These are phyloP conservation scores for Sclerotinia minor DNA, from an alignment of 2,329 filamentous ascomycete genomes.

Conservation along the genomic window DNA sequence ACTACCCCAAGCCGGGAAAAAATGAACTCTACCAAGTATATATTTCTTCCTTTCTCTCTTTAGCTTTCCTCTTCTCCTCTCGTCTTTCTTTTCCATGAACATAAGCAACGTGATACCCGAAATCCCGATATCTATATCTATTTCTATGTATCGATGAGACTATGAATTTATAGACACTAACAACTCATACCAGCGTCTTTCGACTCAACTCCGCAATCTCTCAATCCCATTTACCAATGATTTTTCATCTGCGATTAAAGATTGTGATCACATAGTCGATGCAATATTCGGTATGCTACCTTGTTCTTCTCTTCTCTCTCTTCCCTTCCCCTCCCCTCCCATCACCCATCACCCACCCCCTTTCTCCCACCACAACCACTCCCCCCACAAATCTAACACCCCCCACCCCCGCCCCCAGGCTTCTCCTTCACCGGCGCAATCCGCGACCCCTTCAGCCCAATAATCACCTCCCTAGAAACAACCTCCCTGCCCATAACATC, in stretches of 20 bases:
- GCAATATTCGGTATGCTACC: slow-evolving; percentile 79
- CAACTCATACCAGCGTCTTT: slow-evolving; percentile 61
- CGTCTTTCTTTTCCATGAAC: not conserved
- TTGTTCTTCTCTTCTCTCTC: slow-evolving; percentile 19
- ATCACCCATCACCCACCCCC: slow-evolving; percentile 19
- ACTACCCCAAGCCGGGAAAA: slow-evolving; percentile 90
- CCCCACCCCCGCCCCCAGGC: slow-evolving; percentile 48
- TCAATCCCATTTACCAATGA: slow-evolving; percentile 81
- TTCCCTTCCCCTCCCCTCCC: not conserved
- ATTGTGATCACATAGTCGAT: slow-evolving; percentile 81
- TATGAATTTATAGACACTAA: slow-evolving; percentile 8
- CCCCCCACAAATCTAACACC: not conserved
- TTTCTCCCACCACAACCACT: no score
- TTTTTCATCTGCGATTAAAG: slow-evolving; percentile 65
- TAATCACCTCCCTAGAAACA: slow-evolving; percentile 75
- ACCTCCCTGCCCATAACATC: slow-evolving; percentile 77
- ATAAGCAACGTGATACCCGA: not conserved
- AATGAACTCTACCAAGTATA: slow-evolving; percentile 83
- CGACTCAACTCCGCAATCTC: slow-evolving; percentile 81
- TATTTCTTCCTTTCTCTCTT: not conserved
- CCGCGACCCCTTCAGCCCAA: slow-evolving; percentile 82
- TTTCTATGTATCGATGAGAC: not conserved
- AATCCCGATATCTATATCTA: not conserved
- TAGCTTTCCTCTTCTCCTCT: not conserved
- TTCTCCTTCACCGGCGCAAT: slow-evolving; percentile 93